These are phyloP conservation scores for Huntiella bhutanensis DNA, from an alignment of 2,329 filamentous ascomycete genomes.

Conservation along the genomic window DNA sequence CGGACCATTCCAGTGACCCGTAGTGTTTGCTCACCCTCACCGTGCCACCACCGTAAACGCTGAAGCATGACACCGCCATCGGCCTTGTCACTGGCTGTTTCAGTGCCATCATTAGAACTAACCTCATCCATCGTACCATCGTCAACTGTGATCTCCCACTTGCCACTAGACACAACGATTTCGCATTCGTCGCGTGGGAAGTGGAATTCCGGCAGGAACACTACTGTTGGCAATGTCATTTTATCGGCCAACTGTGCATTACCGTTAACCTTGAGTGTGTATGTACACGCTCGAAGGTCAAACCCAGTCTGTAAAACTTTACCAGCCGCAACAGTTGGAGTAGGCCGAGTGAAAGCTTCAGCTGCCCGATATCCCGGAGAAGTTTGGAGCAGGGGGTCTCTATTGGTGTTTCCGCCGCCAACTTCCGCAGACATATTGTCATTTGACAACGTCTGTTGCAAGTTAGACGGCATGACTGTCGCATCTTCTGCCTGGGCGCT, in stretches of 20 bases:
- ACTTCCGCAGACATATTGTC: slow-evolving; percentile 42
- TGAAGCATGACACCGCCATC: slow-evolving; percentile 48
- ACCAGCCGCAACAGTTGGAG: slow-evolving; percentile 58
- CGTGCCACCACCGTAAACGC: slow-evolving; percentile 81
- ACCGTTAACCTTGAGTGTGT: slow-evolving; percentile 46
- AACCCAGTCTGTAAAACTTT: slow-evolving; percentile 56
- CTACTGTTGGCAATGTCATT: slow-evolving; percentile 48
- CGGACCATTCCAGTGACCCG: slow-evolving; percentile 56
- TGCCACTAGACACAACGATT: slow-evolving; percentile 65
- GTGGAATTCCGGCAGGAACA: slow-evolving; percentile 83
- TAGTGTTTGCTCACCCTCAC: slow-evolving; percentile 62
- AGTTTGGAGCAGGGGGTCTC: slow-evolving; percentile 38
- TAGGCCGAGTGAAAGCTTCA: slow-evolving; percentile 80
- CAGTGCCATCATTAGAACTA: neutral
- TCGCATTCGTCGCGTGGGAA: slow-evolving; percentile 58
- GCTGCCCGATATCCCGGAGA: slow-evolving; percentile 67
- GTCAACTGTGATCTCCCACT: slow-evolving; percentile 68
- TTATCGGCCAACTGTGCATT: slow-evolving; percentile 29
- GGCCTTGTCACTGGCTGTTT: neutral
- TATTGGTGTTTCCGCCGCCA: slow-evolving; percentile 15
- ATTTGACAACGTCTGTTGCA: slow-evolving; percentile 53
- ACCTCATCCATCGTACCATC: slow-evolving; percentile 22
- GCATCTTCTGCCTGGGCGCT: slow-evolving; percentile 24
- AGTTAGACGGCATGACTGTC: slow-evolving; percentile 53
- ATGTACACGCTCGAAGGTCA: slow-evolving; percentile 60